A percentile compares a stretch with the other conserved stretches of the same genome.
phyloP scores from a whole-genome alignment of 768 basidiomycete species.

The Pisolithus albus region DNA sequence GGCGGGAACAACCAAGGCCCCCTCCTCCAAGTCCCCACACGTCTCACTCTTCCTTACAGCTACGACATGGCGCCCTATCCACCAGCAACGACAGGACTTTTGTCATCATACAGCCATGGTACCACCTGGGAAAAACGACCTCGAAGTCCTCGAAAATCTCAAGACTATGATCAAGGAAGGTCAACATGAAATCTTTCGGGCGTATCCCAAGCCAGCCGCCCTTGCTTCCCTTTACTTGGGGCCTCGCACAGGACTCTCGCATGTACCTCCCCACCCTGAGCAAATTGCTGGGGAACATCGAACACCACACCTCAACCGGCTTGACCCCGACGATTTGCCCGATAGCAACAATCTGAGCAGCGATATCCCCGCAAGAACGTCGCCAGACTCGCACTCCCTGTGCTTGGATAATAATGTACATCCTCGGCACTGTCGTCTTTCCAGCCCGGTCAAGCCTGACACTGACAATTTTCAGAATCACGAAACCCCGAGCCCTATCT shows the following conservation, averaged over 20 bases:
- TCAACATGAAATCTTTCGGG: conserved; percentile 67
- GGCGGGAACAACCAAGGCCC: conserved; percentile 16
- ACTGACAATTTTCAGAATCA: conserved; percentile 14
- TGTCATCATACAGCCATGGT: conserved; percentile 24
- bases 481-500: conserved; percentile 20
- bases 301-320: conserved; percentile 4
- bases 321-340: conserved; percentile 6
- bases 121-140: conserved; percentile 55
- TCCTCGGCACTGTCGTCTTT: conserved; percentile 9
- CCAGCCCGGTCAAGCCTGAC: conserved; percentile 5
- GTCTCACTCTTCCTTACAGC: conserved; percentile 33
- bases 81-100: conserved; percentile 21
- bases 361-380: conserved; percentile 7
- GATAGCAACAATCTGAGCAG: conserved; percentile 7
- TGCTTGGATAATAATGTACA: conserved; percentile 30
- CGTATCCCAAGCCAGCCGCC: conserved; percentile 56
- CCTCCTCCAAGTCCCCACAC: conserved; percentile 20
- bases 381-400: conserved; percentile 3
- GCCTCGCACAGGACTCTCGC: conserved; percentile 21
- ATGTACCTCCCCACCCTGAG: conserved; percentile 32
- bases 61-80: conserved; percentile 27
- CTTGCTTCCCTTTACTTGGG: conserved; percentile 64
- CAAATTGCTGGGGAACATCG: conserved; percentile 22
- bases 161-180: conserved; percentile 64
- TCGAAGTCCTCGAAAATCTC: conserved; percentile 69